Evolutionary conservation across 2,329 filamentous ascomycete species (phyloP).

Genomic region (Xylogone sp.): DNA sequence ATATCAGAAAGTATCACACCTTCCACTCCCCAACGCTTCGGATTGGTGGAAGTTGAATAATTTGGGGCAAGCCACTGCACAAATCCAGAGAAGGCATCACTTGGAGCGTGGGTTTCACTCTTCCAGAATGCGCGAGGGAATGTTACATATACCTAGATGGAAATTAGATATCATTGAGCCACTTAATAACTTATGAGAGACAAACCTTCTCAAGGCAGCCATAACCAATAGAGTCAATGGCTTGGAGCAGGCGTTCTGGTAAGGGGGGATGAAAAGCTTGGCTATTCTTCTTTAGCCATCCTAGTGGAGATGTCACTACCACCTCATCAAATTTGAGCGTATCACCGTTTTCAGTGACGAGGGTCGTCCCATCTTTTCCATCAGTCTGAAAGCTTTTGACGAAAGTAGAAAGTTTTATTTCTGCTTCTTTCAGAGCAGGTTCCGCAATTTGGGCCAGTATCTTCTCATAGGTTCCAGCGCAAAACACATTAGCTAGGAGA

Average conservation of each 20-base stretch:
- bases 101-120: conserved; percentile 1
- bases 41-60: conserved; percentile 49
- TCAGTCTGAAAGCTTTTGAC: conserved; percentile 14
- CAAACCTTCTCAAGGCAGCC: conserved; percentile 48
- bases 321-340: conserved; percentile 34
- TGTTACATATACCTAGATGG: conserved; percentile 36
- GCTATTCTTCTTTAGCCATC: conserved; percentile 42
- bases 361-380: conserved; percentile 4
- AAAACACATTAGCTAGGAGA: conserved; percentile 24
- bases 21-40: conserved; percentile 55
- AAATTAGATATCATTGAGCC: neutral
- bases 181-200: neutral
- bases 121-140: conserved; percentile 62
- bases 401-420: conserved; percentile 19
- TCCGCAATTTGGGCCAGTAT: conserved; percentile 24
- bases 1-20: conserved; percentile 58
- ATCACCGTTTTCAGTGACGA: conserved; percentile 14
- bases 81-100: conserved; percentile 38
- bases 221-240: conserved; percentile 43
- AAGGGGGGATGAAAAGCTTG: conserved; percentile 40
- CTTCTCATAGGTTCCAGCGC: conserved; percentile 27
- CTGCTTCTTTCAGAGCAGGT: conserved; percentile 16
- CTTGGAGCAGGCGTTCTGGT: conserved; percentile 36
- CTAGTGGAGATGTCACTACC: conserved; percentile 47
- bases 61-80: conserved; percentile 56